phyloP scores from a whole-genome alignment of 768 basidiomycete genomes.

The Candolleomyces efflorescens region DNA sequence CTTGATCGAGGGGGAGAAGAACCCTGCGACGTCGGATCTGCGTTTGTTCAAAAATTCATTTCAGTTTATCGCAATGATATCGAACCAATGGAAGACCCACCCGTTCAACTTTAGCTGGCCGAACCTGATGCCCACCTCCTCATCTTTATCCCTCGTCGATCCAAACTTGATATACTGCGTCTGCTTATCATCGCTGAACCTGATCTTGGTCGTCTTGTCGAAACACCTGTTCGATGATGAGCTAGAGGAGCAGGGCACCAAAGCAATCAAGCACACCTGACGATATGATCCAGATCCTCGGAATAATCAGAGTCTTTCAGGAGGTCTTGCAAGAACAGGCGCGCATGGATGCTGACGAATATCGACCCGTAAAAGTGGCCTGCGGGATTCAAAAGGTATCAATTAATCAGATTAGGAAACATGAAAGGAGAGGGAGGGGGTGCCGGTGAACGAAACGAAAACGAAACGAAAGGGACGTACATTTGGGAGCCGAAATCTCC shows the following conservation, averaged over 20 bases:
- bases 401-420: not conserved
- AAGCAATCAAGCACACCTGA: slow-evolving; percentile 8
- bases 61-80: too few relatives aligned
- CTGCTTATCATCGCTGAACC: slow-evolving; percentile 32
- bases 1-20: slow-evolving; percentile 11
- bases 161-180: slow-evolving; percentile 46
- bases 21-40: slow-evolving; percentile 3
- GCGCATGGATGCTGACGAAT: slow-evolving; percentile 39
- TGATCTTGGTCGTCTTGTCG: slow-evolving; percentile 42
- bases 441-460: too few relatives aligned
- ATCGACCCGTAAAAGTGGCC: slow-evolving; percentile 47
- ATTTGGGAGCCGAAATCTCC: slow-evolving; percentile 44
- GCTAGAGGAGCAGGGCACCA: too few relatives aligned
- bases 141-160: slow-evolving; percentile 35
- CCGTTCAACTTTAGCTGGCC: slow-evolving; percentile 38
- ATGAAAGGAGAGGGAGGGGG: not conserved
- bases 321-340: slow-evolving; percentile 30
- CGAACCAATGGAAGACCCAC: slow-evolving; percentile 12
- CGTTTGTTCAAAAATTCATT: not conserved
- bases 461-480: too few relatives aligned
- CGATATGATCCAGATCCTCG: slow-evolving; percentile 38
- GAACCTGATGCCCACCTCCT: slow-evolving; percentile 30
- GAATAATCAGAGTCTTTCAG: slow-evolving; percentile 35
- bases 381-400: slow-evolving; percentile 14
- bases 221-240: slow-evolving; percentile 33